Percentiles rank a stretch among this genome's conserved stretches.
phyloP scores from a whole-genome alignment of 139 green algal species.

The Chlamydomonas applanata region DNA sequence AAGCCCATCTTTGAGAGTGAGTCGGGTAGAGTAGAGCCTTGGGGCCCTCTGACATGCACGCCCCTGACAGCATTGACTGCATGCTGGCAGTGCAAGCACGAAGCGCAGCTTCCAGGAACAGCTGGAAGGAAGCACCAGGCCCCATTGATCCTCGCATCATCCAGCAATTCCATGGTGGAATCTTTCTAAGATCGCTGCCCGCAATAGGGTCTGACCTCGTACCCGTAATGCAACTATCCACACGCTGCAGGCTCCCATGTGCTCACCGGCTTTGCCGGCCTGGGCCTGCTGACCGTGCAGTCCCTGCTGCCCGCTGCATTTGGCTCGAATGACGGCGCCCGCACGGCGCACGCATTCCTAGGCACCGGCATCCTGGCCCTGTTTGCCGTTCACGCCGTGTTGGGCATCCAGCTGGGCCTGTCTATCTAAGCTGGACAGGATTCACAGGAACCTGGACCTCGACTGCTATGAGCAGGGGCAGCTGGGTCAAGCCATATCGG shows the following conservation, averaged over 20 bases:
- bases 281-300: slow-evolving; percentile 70
- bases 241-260: slow-evolving; percentile 60
- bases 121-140: too few species aligned
- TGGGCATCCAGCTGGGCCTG: slow-evolving; percentile 79
- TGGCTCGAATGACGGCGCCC: slow-evolving; percentile 37
- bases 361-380: slow-evolving; percentile 72
- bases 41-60: neutral
- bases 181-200: too few species aligned
- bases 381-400: slow-evolving; percentile 67
- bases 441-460: too few species aligned
- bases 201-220: too few species aligned
- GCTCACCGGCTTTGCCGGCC: slow-evolving; percentile 56
- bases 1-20: slow-evolving; percentile 58
- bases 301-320: slow-evolving; percentile 72
- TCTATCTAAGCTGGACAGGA: slow-evolving; percentile 47
- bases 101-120: too few species aligned
- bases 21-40: neutral
- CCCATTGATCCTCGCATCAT: too few species aligned
- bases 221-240: too few species aligned
- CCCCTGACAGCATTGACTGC: too few species aligned
- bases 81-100: too few species aligned
- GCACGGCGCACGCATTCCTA: slow-evolving; percentile 74
- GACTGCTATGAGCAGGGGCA: too few species aligned
- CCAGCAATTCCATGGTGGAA: too few species aligned
- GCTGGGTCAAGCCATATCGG: too few species aligned